These are phyloP conservation scores for Exsudoporus frostii DNA, from an alignment of 768 basidiomycete species.

Conservation along the genomic window DNA sequence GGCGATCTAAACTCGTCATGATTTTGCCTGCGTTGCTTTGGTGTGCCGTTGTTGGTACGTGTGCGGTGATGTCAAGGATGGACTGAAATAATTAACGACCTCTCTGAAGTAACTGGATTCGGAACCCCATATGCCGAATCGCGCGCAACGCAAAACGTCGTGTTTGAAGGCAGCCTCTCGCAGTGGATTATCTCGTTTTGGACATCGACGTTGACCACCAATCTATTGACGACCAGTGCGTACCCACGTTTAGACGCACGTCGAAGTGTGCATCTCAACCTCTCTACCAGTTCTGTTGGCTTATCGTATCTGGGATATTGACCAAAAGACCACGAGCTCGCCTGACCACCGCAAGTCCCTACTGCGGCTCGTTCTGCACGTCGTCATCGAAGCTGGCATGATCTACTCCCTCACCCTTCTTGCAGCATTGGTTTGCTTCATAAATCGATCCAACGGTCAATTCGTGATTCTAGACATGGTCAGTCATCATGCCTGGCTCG, in stretches of 20 bases:
- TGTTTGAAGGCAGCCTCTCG: not conserved
- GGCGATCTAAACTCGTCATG: not conserved
- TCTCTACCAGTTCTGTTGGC: not conserved
- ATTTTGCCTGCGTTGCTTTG: not conserved
- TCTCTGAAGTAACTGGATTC: not conserved
- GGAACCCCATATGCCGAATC: not conserved
- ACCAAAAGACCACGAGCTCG: too few relatives aligned
- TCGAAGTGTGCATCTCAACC: too few relatives aligned
- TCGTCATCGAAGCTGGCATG: constrained; percentile 5
- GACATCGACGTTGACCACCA: not conserved
- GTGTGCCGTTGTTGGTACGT: not conserved
- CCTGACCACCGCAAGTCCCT: not conserved
- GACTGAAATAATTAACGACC: not conserved
- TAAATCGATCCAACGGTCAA: constrained; percentile 1
- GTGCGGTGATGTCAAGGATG: not conserved
- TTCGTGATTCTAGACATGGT: constrained; percentile 7
- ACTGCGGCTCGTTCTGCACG: not conserved
- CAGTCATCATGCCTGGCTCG: not conserved
- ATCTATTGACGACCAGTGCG: constrained; percentile 1
- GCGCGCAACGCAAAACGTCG: not conserved
- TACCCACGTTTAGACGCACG: not conserved
- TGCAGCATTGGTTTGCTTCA: not conserved
- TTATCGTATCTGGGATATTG: not conserved
- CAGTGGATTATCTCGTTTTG: not conserved
- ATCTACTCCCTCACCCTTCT: constrained; percentile 1